Evolutionary conservation across 768 basidiomycete species (phyloP).

Genomic region (Lyophyllum decastes): DNA sequence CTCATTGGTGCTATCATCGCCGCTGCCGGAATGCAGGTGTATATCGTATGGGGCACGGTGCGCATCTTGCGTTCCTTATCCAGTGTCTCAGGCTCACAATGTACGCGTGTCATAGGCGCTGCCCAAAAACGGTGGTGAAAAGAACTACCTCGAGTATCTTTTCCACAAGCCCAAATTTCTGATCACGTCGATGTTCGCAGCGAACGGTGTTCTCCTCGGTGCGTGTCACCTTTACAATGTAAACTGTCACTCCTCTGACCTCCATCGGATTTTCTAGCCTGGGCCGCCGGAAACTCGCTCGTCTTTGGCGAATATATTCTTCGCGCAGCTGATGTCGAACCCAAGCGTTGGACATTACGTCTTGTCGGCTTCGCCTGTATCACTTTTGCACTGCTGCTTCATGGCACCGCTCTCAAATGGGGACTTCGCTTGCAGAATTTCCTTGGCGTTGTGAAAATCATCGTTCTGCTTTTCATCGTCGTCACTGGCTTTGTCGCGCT

Average conservation of each 20-base stretch:
- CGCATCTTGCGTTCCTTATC: slow-evolving; percentile 5
- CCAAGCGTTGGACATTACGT: slow-evolving; percentile 32
- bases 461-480: slow-evolving; percentile 47
- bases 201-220: slow-evolving; percentile 51
- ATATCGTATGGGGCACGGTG: slow-evolving; percentile 37
- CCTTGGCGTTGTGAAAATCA: slow-evolving; percentile 61
- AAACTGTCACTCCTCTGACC: background rate
- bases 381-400: slow-evolving; percentile 36
- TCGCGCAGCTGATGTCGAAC: slow-evolving; percentile 31
- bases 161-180: slow-evolving; percentile 58
- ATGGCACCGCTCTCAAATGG: slow-evolving; percentile 48
- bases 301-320: slow-evolving; percentile 62
- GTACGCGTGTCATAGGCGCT: slow-evolving; percentile 4
- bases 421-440: slow-evolving; percentile 64
- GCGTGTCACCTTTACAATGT: slow-evolving; percentile 1
- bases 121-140: slow-evolving; percentile 54
- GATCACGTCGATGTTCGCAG: slow-evolving; percentile 54
- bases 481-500: slow-evolving; percentile 50
- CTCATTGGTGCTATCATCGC: slow-evolving; percentile 35
- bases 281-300: slow-evolving; percentile 46
- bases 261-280: slow-evolving; percentile 20
- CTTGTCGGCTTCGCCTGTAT: slow-evolving; percentile 37
- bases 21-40: slow-evolving; percentile 35
- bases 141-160: slow-evolving; percentile 67
- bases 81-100: background rate